These are phyloP conservation scores for Globisporangium canariense DNA, from an alignment of 352 stramenopile species.

Conservation along the genomic window DNA sequence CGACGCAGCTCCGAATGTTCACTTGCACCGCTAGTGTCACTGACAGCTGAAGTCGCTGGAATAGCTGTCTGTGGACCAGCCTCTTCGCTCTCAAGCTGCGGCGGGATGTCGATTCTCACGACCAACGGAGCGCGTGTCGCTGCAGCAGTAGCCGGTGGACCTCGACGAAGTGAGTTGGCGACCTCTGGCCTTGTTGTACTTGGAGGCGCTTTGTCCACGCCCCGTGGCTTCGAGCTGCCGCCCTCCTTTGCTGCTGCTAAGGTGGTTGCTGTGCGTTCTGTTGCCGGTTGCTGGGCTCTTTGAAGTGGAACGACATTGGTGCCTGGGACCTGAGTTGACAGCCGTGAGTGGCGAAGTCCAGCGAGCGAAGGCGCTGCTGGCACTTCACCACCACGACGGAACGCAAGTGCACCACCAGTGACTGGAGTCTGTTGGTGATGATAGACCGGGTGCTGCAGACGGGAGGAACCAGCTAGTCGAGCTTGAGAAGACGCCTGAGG, in stretches of 20 bases:
- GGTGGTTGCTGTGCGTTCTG: not conserved
- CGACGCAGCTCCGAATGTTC: slow-evolving; percentile 3
- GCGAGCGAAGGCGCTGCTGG: not conserved
- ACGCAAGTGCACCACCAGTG: not conserved
- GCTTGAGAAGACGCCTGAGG: not conserved
- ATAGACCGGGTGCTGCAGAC: not conserved
- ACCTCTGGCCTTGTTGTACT: not conserved
- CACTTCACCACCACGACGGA: not conserved
- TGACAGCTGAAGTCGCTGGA: not conserved
- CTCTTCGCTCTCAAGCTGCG: not conserved
- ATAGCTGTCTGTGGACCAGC: not conserved
- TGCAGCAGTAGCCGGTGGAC: not conserved
- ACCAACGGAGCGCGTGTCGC: not conserved
- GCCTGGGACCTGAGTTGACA: not conserved
- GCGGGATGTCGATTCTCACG: slow-evolving; percentile 20
- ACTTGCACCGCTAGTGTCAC: not conserved
- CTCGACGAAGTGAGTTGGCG: not conserved
- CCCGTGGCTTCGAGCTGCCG: not conserved
- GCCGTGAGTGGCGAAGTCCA: not conserved
- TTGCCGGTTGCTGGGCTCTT: not conserved
- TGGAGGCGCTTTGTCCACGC: not conserved
- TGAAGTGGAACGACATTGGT: not conserved
- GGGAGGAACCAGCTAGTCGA: not conserved
- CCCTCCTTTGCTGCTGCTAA: not conserved
- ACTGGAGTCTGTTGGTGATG: slow-evolving; percentile 2